Base-by-base conservation (phyloP, 2,329 filamentous ascomycete species). In the Amauroascus verrucosus region DNA sequence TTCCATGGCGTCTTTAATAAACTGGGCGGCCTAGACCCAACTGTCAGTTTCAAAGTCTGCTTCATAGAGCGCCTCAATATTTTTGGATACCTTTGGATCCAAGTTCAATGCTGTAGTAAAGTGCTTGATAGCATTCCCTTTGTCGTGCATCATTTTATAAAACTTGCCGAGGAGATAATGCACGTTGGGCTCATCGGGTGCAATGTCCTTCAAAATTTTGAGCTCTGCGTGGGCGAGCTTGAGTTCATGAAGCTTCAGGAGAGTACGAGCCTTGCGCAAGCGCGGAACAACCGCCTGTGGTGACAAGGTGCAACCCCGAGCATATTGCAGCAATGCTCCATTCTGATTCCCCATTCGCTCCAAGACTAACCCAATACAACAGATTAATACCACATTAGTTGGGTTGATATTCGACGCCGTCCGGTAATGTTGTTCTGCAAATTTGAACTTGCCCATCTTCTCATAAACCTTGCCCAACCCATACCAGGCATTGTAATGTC, bases 401-500 rank as follows among this genome's bases (percentile, higher is more conserved):
- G 91, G 89, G 63, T 98, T 97, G 70, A 98, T 95, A 40, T 78
- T 76, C 11, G 88, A 84, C 1, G 93, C 93, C 18, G 88, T 85
- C 56, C 88, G 82, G 74, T 94, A 98, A 72, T 98, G 91, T 54
- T 84, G 83, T 64, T 94, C 87, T 1, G 93, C 91, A 66, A 93
- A 88, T 57, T 95, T 88, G 62, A 88, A 90, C 67, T 88, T 90
- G 64, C 89, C 90, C 62, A 94, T 80, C 64, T 90, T 91, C 68
- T 95, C 88, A 63, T 91, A 93, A 1, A 95, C 89, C 33, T 73
- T 77, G 6, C 80, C 81, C n/a, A 84, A 69, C 18, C 93, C 93
- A 67, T 97, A 98, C 80, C 94, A 97, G n/a, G 91, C 93, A 65
- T 96, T 95, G 74, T 97, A 98, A 66, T 96, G 91, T 18, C 91